Percentiles rank a stretch among this genome's conserved stretches.
phyloP scores from a whole-genome alignment of 2,329 filamentous ascomycete species.

The Epichloe amarillans region DNA sequence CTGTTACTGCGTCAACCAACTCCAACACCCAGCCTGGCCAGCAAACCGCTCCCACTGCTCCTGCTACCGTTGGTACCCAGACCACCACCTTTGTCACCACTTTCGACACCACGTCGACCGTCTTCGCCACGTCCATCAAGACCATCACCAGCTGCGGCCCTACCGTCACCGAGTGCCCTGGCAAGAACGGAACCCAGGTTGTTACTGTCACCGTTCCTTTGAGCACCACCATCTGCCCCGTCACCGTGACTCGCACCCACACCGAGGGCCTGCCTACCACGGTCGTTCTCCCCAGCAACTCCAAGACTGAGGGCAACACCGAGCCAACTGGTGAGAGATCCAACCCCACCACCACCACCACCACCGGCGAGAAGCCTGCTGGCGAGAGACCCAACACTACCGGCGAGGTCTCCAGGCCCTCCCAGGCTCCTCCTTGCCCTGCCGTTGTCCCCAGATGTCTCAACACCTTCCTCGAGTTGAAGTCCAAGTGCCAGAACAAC shows the following conservation, averaged over 20 bases:
- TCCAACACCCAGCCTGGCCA: neutral
- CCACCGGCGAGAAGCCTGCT: neutral
- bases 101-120: constrained; percentile 33
- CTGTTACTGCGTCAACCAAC: neutral
- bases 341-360: neutral
- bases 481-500: constrained; percentile 65
- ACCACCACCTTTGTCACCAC: constrained; percentile 17
- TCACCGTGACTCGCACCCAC: constrained; percentile 39
- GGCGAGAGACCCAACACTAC: constrained; percentile 5
- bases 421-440: constrained; percentile 37
- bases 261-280: constrained; percentile 11
- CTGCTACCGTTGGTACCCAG: neutral
- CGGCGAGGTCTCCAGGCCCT: constrained; percentile 6
- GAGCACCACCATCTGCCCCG: constrained; percentile 48
- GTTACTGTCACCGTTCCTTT: constrained; percentile 41
- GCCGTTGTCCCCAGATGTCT: constrained; percentile 72
- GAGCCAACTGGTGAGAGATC: constrained; percentile 7
- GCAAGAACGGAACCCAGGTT: constrained; percentile 31
- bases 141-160: constrained; percentile 38
- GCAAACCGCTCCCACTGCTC: constrained; percentile 1
- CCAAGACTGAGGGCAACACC: constrained; percentile 6
- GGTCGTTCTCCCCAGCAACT: constrained; percentile 6
- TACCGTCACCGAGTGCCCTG: constrained; percentile 37
- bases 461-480: constrained; percentile 72
- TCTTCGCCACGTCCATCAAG: constrained; percentile 34